Base-by-base conservation (phyloP, 2,329 filamentous ascomycete genomes). In the Alternaria burnsii region DNA sequence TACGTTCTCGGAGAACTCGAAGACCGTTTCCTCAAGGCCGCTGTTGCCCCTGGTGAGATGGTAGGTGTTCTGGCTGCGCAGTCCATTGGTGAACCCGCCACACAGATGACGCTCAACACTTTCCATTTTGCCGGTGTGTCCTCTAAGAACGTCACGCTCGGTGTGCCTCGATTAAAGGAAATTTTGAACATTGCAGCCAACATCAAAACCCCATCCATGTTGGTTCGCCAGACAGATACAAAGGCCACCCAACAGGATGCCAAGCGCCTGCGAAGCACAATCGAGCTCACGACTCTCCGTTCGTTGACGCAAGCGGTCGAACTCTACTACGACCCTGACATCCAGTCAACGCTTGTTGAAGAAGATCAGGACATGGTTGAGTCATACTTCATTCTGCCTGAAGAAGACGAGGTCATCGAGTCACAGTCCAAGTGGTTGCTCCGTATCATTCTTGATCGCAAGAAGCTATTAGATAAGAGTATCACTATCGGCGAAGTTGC, bases 61-160 rank as follows among this genome's bases (percentile, higher is more conserved):
- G 95, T 99, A 58, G 95, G 95, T 82, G 95, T 99, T 22, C 83
- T 99, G 73, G 95, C 95, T 65, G 95, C 96, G 7, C 95, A 99
- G 82, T 99, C 95, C 32, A 99, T 99, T 77, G 95, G 95, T 83
- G 95, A 99, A 80, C 95, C 95, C 41, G 96, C 95, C 22, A 99
- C 95, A 1, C 95, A 99, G 84, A 99, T 99, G 95, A 99, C 95
- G 1, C 83, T 99, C 62, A 99, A 99, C 83, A 99, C 95, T 24
- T 99, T 99, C 91, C 95, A 99, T 85, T 99, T 99, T 80, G 94
- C 95, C 80, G 95, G 95, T 97, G 93, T 99, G 62, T 97, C 96
- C 38, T 97, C 94, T 24, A 99, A 99, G 90, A 99, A 99, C 85
- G 94, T 99, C 56, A 99, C 95, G 0, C 89, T 99, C 50, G 95